A percentile compares a stretch with the other conserved stretches of the same genome.
Conservation (phyloP, 2,329 filamentous ascomycete species). For the Penicillium sp. region DNA sequence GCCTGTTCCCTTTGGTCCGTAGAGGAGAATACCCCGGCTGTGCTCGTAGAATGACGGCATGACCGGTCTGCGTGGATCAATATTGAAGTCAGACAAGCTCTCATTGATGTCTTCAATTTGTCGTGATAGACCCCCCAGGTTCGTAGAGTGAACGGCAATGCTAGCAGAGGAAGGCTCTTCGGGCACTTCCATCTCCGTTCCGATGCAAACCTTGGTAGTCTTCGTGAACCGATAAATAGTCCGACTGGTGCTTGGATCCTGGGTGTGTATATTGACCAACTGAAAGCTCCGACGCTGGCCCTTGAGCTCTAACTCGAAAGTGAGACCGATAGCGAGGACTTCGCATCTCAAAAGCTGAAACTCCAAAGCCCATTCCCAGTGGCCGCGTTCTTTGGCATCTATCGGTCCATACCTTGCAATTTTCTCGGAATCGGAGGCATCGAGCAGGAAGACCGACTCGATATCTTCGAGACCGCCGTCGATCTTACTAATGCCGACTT, state of each 20-base stretch:
- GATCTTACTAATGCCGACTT: slow-evolving; percentile 56
- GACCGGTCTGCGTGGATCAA: slow-evolving; percentile 22
- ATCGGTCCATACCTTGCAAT: slow-evolving; percentile 35
- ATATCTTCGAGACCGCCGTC: slow-evolving; percentile 51
- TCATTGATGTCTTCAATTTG: slow-evolving; percentile 63
- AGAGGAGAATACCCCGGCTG: slow-evolving; percentile 62
- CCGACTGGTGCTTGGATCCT: slow-evolving; percentile 34
- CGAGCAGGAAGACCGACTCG: slow-evolving; percentile 55
- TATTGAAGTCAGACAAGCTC: slow-evolving; percentile 56
- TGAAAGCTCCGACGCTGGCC: slow-evolving; percentile 59
- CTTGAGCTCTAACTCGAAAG: slow-evolving; percentile 58
- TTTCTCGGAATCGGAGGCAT: slow-evolving; percentile 47
- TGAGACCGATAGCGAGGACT: slow-evolving; percentile 63
- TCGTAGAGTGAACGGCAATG: slow-evolving; percentile 38
- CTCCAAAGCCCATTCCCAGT: slow-evolving; percentile 49
- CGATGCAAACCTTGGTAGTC: slow-evolving; percentile 31
- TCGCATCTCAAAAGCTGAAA: slow-evolving; percentile 53
- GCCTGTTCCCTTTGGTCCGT: slow-evolving; percentile 78
- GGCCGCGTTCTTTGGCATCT: slow-evolving; percentile 31
- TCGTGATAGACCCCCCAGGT: slow-evolving; percentile 62
- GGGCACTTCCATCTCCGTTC: slow-evolving; percentile 18
- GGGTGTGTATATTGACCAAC: slow-evolving; percentile 52
- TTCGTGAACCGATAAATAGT: slow-evolving; percentile 37
- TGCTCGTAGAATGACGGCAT: slow-evolving; percentile 41
- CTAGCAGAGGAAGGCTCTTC: slow-evolving; percentile 9